phyloP scores from a whole-genome alignment of 306 rosid genomes.

The Arachis hypogaea region DNA sequence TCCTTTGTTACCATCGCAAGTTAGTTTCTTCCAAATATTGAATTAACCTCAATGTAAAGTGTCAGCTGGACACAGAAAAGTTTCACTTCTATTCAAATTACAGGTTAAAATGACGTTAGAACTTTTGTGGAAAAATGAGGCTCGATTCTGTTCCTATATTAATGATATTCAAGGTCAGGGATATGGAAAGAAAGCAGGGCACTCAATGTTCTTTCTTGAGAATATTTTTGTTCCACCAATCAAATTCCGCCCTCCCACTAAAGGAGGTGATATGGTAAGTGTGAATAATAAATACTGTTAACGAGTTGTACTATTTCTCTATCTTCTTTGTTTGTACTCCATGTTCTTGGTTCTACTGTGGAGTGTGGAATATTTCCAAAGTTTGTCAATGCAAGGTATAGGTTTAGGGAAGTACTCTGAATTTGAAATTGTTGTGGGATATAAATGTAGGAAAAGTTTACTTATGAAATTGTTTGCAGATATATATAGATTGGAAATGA shows the following conservation, averaged over 20 bases:
- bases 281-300: slow-evolving; percentile 8
- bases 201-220: slow-evolving; percentile 84
- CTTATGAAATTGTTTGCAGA: background rate
- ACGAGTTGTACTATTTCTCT: background rate
- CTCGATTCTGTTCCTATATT: slow-evolving; percentile 61
- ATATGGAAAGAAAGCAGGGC: slow-evolving; percentile 63
- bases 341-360: slow-evolving; percentile 15
- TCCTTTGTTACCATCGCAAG: slow-evolving; percentile 75
- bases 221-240: slow-evolving; percentile 85
- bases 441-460: background rate
- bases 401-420: background rate
- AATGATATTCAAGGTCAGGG: slow-evolving; percentile 77
- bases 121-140: slow-evolving; percentile 77
- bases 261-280: slow-evolving; percentile 81
- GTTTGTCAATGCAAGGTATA: background rate
- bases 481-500: background rate
- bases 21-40: slow-evolving; percentile 43
- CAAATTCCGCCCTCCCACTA: slow-evolving; percentile 91
- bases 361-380: background rate
- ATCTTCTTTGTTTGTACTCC: background rate
- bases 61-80: background rate
- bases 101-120: slow-evolving; percentile 66
- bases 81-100: slow-evolving; percentile 13
- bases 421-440: background rate
- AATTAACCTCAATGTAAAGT: slow-evolving; percentile 1